Evolutionary conservation across 2,329 filamentous ascomycete genomes (phyloP).

Genomic region (Hypoxylon sp.): DNA sequence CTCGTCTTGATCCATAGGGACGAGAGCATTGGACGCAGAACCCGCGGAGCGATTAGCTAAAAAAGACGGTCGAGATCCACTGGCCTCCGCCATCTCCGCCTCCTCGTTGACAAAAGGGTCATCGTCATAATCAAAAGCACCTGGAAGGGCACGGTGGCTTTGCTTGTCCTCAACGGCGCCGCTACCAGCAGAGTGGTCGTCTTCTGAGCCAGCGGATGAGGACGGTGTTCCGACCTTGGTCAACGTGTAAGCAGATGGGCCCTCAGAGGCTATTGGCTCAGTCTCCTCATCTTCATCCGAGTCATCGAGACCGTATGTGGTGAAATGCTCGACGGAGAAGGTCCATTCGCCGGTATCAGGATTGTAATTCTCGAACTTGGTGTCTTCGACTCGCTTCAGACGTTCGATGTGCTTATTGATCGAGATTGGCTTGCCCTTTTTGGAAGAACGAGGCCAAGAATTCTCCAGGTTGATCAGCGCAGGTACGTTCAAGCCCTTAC

Average conservation of each 20-base stretch:
- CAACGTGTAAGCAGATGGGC: constrained; percentile 41
- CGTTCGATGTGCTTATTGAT: constrained; percentile 86
- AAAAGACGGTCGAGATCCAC: constrained; percentile 76
- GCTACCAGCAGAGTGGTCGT: constrained; percentile 62
- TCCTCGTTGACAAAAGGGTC: constrained; percentile 66
- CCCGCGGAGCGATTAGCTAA: constrained; percentile 92
- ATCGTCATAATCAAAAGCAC: constrained; percentile 77
- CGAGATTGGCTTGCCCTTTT: constrained; percentile 71
- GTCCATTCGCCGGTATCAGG: constrained; percentile 85
- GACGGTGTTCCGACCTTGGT: constrained; percentile 46
- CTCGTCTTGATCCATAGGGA: constrained; percentile 73
- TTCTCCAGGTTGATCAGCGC: constrained; percentile 90
- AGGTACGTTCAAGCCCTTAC: constrained; percentile 92
- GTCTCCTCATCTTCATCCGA: constrained; percentile 76
- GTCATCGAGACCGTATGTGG: constrained; percentile 90
- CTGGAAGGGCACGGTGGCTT: constrained; percentile 72
- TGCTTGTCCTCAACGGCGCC: constrained; percentile 66
- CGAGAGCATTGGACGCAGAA: constrained; percentile 74
- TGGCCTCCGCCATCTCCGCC: constrained; percentile 60
- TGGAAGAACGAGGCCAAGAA: constrained; percentile 83
- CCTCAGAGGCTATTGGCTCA: constrained; percentile 58
- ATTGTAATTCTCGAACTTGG: constrained; percentile 85
- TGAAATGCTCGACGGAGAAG: constrained; percentile 96
- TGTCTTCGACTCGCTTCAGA: constrained; percentile 82
- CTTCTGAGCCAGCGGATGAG: constrained; percentile 20